A percentile compares a stretch with the other conserved stretches of the same genome.
Evolutionary conservation across 768 basidiomycete species (phyloP).

Genomic region (Pisolithus microcarpus): DNA sequence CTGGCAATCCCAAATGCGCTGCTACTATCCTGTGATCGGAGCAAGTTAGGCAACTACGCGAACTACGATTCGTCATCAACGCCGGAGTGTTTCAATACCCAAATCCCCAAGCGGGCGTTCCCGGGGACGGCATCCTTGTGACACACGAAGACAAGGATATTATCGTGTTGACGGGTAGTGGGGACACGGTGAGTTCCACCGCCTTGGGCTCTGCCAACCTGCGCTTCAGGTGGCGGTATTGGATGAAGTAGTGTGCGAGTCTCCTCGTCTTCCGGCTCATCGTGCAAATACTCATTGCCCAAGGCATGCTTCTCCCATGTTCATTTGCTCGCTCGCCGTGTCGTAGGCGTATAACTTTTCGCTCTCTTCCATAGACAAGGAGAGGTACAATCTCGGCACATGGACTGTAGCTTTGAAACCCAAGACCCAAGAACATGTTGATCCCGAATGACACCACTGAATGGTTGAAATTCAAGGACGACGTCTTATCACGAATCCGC

Average conservation of each 20-base stretch:
- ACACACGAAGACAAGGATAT: conserved; percentile 13
- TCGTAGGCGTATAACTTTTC: conserved; percentile 29
- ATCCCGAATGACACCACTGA: conserved; percentile 5
- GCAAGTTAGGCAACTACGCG: too few species aligned
- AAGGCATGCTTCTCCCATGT: conserved; percentile 28
- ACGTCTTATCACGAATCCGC: neutral
- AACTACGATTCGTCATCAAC: conserved; percentile 14
- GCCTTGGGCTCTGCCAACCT: conserved; percentile 23
- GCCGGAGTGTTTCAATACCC: conserved; percentile 13
- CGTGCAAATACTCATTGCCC: conserved; percentile 27
- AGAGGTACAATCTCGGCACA: conserved; percentile 5
- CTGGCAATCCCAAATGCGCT: too few species aligned
- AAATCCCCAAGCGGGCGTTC: conserved; percentile 7
- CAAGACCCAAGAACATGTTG: neutral
- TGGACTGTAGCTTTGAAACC: conserved; percentile 4
- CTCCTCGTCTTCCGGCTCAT: conserved; percentile 24
- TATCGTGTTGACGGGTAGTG: conserved; percentile 24
- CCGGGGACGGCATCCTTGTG: conserved; percentile 26
- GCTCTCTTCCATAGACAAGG: conserved; percentile 26
- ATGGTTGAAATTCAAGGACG: neutral
- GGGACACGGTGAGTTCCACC: conserved; percentile 21
- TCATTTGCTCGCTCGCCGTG: conserved; percentile 23
- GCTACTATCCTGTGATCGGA: too few species aligned
- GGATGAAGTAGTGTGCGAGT: conserved; percentile 21
- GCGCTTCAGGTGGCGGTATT: conserved; percentile 5